Percentiles rank a stretch among this genome's conserved stretches.
These are phyloP conservation scores for Xylaria castorea DNA, from an alignment of 495 filamentous ascomycete genomes.

Conservation along the genomic window DNA sequence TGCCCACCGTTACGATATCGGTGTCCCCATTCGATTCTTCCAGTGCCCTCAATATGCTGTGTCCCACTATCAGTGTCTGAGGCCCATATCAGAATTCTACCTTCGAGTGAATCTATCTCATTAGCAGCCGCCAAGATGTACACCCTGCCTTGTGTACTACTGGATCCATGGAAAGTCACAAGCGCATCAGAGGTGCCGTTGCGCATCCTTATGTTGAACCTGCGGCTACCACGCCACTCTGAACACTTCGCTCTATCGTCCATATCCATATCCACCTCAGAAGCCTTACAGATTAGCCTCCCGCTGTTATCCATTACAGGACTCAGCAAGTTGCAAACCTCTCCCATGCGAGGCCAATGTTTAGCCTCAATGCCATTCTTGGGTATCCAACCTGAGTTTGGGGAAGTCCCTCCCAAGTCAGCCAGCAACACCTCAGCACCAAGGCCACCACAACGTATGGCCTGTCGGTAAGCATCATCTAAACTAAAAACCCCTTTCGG, in stretches of 20 bases:
- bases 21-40: neutral
- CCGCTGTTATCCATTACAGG: neutral
- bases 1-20: neutral
- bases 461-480: too few species aligned
- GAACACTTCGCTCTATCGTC: neutral
- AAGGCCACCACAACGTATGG: too few species aligned
- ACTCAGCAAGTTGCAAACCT: neutral
- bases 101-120: neutral
- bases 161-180: neutral
- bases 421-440: neutral
- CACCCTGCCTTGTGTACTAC: neutral
- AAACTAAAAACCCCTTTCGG: too few species aligned
- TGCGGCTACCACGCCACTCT: neutral
- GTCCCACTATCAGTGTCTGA: neutral
- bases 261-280: neutral
- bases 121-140: neutral
- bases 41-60: neutral
- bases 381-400: neutral
- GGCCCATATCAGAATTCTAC: neutral
- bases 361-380: neutral
- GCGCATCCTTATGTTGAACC: neutral
- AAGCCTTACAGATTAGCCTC: constrained; percentile 1
- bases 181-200: constrained; percentile 2
- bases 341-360: neutral
- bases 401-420: neutral